Conservation (phyloP, 345 rosid species). For the Schrenkiella parvula region DNA sequence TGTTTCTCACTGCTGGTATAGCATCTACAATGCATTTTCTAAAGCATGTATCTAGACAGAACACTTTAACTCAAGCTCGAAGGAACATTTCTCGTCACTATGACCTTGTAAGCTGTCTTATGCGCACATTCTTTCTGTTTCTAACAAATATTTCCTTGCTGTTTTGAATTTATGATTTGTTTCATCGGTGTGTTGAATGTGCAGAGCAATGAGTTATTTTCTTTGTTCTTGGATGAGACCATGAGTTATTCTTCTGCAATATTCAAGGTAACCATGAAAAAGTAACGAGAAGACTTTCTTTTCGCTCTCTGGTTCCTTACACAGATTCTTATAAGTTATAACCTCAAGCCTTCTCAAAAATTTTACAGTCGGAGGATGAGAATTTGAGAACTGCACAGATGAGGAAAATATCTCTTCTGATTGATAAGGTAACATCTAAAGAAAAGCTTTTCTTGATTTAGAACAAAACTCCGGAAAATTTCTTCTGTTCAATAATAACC, state of each 20-base stretch:
- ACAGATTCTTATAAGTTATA: neutral
- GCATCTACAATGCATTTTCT: slow-evolving; percentile 63
- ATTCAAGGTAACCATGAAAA: slow-evolving; percentile 52
- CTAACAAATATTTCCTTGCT: neutral
- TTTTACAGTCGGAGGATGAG: slow-evolving; percentile 47
- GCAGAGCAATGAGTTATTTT: slow-evolving; percentile 73
- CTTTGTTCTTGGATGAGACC: slow-evolving; percentile 71
- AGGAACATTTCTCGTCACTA: slow-evolving; percentile 75
- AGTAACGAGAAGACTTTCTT: neutral
- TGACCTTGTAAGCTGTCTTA: slow-evolving; percentile 56
- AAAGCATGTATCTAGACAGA: slow-evolving; percentile 53
- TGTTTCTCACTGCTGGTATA: slow-evolving; percentile 53
- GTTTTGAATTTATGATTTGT: neutral
- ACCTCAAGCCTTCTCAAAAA: neutral
- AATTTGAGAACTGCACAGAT: slow-evolving; percentile 63
- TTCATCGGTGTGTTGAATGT: neutral
- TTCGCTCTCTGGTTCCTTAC: neutral
- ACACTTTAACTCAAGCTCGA: slow-evolving; percentile 76
- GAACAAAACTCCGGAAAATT: neutral
- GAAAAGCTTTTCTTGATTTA: neutral
- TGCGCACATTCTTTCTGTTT: neutral
- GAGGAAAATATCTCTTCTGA: slow-evolving; percentile 59
- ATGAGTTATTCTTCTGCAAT: slow-evolving; percentile 77
- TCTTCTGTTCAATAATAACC: neutral
- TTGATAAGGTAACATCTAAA: slow-evolving; percentile 51